Evolutionary conservation across 1,284 basidiomycete species (phyloP).

Genomic region (Apiotrichum sp.): DNA sequence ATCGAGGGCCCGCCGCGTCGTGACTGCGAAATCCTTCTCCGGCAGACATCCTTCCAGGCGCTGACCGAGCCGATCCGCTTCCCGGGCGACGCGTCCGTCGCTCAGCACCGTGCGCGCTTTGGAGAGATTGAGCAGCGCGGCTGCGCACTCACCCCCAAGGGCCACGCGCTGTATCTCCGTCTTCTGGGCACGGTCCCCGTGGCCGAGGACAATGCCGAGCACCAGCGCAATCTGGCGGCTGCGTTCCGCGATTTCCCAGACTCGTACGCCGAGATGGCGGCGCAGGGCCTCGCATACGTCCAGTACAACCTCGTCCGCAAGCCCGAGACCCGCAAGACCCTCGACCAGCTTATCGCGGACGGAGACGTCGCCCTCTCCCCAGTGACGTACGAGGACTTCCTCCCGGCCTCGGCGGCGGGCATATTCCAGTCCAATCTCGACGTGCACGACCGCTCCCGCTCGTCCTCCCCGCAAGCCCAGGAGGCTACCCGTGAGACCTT

Average conservation of each 20-base stretch:
- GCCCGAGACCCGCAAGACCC: not conserved
- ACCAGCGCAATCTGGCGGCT: conserved; percentile 29
- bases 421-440: conserved; percentile 48
- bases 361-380: conserved; percentile 38
- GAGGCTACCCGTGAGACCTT: conserved; percentile 18
- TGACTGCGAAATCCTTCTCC: conserved; percentile 43
- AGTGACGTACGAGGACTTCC: conserved; percentile 49
- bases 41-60: conserved; percentile 49
- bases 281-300: conserved; percentile 35
- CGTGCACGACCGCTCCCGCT: conserved; percentile 14
- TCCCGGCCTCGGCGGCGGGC: conserved; percentile 48
- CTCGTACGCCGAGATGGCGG: conserved; percentile 26
- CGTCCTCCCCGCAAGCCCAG: conserved; percentile 5
- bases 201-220: conserved; percentile 35
- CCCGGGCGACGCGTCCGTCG: conserved; percentile 16
- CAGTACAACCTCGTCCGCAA: conserved; percentile 20
- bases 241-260: conserved; percentile 37
- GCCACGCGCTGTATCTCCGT: conserved; percentile 36
- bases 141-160: conserved; percentile 44
- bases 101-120: conserved; percentile 48
- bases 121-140: conserved; percentile 50
- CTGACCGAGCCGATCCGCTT: conserved; percentile 46
- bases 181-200: conserved; percentile 24
- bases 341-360: conserved; percentile 25
- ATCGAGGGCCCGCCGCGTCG: conserved; percentile 47